Evolutionary conservation across 306 rosid genomes (phyloP).

Genomic region (Cucurbita maxima): DNA sequence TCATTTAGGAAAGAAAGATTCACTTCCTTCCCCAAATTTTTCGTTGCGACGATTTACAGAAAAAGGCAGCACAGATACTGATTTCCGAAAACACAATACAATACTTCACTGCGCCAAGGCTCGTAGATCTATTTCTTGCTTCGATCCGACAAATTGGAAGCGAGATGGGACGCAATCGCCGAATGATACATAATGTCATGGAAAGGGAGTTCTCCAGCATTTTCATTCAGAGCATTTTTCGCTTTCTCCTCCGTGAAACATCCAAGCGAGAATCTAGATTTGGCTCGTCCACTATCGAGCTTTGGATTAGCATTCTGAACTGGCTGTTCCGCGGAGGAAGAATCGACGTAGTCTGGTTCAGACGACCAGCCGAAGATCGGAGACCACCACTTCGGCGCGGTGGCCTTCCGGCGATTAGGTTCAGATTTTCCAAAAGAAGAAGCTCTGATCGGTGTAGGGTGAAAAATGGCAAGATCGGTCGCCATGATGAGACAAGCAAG

Average conservation of each 20-base stretch:
- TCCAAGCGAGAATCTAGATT: constrained; percentile 25
- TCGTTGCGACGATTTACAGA: constrained; percentile 20
- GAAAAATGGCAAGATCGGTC: constrained; percentile 18
- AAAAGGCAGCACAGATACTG: constrained; percentile 1
- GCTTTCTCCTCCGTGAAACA: constrained; percentile 74
- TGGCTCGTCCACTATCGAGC: constrained; percentile 1
- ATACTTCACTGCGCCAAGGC: background rate
- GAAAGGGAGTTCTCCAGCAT: constrained; percentile 44
- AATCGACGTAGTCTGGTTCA: constrained; percentile 43
- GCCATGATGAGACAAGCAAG: constrained; percentile 30
- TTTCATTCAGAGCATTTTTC: constrained; percentile 41
- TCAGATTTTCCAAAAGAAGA: constrained; percentile 18
- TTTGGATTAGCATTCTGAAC: constrained; percentile 1
- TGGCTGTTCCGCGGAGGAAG: background rate
- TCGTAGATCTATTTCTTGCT: constrained; percentile 12
- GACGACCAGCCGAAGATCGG: constrained; percentile 49
- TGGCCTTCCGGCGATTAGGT: constrained; percentile 19
- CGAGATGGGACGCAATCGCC: constrained; percentile 65
- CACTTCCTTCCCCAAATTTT: background rate
- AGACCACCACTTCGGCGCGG: constrained; percentile 46
- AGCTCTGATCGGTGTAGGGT: constrained; percentile 23
- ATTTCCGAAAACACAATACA: constrained; percentile 3
- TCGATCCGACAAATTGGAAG: constrained; percentile 28
- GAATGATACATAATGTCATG: constrained; percentile 75
- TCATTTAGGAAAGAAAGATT: background rate